Evolutionary conservation across 345 rosid genomes (phyloP).

Genomic region (Geranium rotundifolium): DNA sequence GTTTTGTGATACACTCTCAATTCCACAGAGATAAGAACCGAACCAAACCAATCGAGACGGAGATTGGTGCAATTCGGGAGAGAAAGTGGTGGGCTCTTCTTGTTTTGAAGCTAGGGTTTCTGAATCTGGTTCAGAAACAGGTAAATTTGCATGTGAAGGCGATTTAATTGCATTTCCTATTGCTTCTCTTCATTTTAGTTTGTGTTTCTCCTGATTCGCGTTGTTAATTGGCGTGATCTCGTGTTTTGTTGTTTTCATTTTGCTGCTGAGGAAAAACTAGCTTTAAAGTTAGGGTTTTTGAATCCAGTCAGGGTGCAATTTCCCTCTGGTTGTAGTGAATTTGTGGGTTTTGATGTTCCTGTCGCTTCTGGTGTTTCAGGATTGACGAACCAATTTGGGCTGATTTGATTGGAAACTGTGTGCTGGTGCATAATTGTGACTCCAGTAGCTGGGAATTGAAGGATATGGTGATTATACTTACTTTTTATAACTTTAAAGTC

Average conservation of each 20-base stretch:
- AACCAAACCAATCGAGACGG: not conserved
- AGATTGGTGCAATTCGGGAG: not conserved
- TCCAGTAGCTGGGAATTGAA: not conserved
- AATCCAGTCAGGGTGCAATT: no score
- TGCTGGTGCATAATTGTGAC: not conserved
- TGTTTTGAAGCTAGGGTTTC: not conserved
- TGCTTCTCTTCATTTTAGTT: not conserved
- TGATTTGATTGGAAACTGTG: not conserved
- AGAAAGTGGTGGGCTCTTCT: not conserved
- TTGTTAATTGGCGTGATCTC: not conserved
- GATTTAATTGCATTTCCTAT: not conserved
- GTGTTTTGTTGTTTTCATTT: not conserved
- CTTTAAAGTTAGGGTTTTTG: not conserved
- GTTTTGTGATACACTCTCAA: constrained; percentile 11
- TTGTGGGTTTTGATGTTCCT: constrained; percentile 1
- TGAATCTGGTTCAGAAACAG: not conserved
- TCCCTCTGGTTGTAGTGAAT: no score
- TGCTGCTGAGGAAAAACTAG: not conserved
- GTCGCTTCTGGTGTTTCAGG: constrained; percentile 3
- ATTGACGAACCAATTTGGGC: constrained; percentile 1
- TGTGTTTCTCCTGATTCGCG: not conserved
- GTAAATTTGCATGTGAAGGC: not conserved
- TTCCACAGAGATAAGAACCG: constrained; percentile 11
- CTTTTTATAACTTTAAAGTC: not conserved
- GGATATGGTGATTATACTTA: constrained; percentile 11